Conservation (phyloP, 306 rosid genomes). For the Corylus americana region DNA sequence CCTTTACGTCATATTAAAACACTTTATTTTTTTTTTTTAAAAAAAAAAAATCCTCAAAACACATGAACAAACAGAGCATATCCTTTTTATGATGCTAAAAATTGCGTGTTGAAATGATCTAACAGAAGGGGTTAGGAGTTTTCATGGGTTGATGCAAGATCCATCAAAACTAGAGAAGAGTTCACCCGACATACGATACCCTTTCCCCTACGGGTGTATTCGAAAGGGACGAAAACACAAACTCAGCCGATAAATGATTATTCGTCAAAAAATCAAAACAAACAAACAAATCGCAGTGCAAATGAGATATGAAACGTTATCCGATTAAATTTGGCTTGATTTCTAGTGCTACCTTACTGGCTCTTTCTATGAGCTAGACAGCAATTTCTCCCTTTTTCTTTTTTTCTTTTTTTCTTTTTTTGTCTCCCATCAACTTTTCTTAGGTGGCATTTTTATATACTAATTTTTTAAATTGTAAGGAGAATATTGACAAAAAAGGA, state of each 20-base stretch:
- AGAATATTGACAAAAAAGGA: not conserved
- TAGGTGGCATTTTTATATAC: not conserved
- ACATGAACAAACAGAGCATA: no score
- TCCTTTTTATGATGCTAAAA: no score
- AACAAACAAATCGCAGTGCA: not conserved
- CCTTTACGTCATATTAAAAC: no score
- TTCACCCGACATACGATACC: no score
- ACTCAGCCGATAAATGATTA: not conserved
- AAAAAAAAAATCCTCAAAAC: no score
- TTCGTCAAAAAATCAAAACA: not conserved
- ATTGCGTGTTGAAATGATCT: no score
- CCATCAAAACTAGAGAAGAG: not conserved
- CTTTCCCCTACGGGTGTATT: no score
- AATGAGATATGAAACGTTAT: not conserved
- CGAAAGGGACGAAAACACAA: not conserved
- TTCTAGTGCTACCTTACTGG: not conserved
- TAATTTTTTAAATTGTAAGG: not conserved
- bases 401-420: not conserved
- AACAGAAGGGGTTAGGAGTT: no score
- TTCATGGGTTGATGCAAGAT: not conserved
- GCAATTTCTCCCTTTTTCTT: not conserved
- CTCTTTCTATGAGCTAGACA: not conserved
- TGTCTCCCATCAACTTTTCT: not conserved
- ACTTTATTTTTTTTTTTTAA: no score
- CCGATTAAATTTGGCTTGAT: not conserved